Conservation (phyloP, 2,329 filamentous ascomycete species). For the Alternaria sp. region DNA sequence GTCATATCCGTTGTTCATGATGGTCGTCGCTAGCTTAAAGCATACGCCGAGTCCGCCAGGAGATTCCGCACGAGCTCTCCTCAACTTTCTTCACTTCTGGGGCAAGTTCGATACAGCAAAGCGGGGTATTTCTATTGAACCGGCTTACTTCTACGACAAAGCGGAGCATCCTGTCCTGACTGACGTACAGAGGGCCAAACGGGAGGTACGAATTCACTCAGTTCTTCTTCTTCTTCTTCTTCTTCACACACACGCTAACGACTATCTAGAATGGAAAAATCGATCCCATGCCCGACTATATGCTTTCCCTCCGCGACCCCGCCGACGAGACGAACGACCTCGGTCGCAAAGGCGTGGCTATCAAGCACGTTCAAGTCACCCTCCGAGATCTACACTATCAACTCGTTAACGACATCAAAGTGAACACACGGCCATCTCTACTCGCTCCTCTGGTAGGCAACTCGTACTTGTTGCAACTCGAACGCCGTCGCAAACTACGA, state of each 20-base stretch:
- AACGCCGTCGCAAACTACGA: conserved; percentile 24
- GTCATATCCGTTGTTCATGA: conserved; percentile 65
- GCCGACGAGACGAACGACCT: conserved; percentile 67
- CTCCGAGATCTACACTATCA: conserved; percentile 41
- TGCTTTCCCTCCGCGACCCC: conserved; percentile 68
- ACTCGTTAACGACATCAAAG: conserved; percentile 24
- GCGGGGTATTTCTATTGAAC: conserved; percentile 61
- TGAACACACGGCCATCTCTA: conserved; percentile 29
- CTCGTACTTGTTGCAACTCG: conserved; percentile 25
- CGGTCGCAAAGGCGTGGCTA: conserved; percentile 58
- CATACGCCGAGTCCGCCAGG: conserved; percentile 48
- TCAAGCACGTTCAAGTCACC: conserved; percentile 60
- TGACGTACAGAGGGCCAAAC: conserved; percentile 19
- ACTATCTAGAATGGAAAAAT: conserved; percentile 20
- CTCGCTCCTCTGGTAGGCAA: conserved; percentile 33
- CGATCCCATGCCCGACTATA: conserved; percentile 34
- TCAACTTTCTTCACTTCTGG: conserved; percentile 62
- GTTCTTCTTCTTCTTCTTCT: background rate
- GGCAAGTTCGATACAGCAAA: conserved; percentile 56
- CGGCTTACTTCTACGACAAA: conserved; percentile 57
- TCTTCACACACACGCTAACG: conserved; percentile 15
- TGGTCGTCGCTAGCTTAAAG: conserved; percentile 64
- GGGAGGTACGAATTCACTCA: conserved; percentile 29
- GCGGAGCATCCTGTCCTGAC: conserved; percentile 28
- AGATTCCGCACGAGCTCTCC: conserved; percentile 55